A percentile compares a stretch with the other conserved stretches of the same genome.
Evolutionary conservation across 208 protist species (phyloP).

Genomic region (Leishmania guyanensis): DNA sequence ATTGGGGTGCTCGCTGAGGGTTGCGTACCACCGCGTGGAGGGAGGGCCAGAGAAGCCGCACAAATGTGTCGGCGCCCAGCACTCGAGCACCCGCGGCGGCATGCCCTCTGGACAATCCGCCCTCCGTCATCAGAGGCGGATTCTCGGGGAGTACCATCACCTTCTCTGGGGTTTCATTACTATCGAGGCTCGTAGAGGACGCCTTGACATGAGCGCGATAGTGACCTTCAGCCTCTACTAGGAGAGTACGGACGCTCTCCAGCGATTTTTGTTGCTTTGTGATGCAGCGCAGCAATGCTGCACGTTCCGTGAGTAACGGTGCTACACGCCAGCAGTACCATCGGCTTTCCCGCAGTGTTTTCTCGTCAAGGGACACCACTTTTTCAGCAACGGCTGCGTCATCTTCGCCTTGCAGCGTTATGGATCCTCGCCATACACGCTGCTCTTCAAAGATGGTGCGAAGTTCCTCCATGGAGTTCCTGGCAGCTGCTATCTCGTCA

Average conservation of each 20-base stretch:
- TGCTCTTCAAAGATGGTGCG: conserved; percentile 4
- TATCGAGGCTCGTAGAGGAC: not conserved
- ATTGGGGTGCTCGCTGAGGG: conserved; percentile 38
- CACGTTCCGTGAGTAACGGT: conserved; percentile 10
- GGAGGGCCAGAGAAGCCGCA: conserved; percentile 35
- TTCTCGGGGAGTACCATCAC: not conserved
- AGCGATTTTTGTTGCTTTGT: conserved; percentile 3
- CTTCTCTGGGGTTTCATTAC: not conserved
- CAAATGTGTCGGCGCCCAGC: conserved; percentile 39
- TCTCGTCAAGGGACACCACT: not conserved
- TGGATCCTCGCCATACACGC: not conserved
- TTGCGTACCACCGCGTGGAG: conserved; percentile 41
- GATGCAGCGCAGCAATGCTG: conserved; percentile 1
- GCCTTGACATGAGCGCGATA: conserved; percentile 13
- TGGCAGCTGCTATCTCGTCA: conserved; percentile 2
- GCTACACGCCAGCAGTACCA: conserved; percentile 14
- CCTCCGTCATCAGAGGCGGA: not conserved
- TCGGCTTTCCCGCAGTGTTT: not conserved
- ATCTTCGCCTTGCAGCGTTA: not conserved
- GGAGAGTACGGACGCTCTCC: conserved; percentile 3
- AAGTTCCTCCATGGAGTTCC: not conserved
- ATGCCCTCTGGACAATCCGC: no score
- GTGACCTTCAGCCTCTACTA: conserved; percentile 8
- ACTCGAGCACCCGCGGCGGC: not conserved
- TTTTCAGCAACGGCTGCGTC: not conserved